Base-by-base conservation (phyloP, 495 filamentous ascomycete genomes). In the Tuber brumale region DNA sequence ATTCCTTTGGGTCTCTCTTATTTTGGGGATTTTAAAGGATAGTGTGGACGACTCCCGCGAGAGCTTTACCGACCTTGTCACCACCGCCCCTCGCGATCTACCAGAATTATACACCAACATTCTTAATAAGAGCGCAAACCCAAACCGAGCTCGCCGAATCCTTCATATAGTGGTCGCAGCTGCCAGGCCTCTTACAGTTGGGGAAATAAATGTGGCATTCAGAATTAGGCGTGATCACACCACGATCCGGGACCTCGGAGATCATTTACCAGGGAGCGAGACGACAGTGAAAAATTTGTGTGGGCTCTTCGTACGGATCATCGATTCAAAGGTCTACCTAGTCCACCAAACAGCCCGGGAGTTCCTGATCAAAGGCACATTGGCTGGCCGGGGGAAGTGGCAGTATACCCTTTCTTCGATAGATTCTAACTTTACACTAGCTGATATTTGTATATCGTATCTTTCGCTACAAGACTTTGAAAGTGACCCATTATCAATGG, bases 121-220 rank as follows among this genome's bases (percentile, higher is more conserved):
- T 41, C 81, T 86, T 43, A 35, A 48, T 70, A 80, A 77, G 71
- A 77, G 80, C 69, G 70, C 27, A 18, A 46, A 83, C 51, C 69
- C 61, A 1, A 70, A 74, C 44, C 70, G 19, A 42, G 83, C 79
- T 12, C 78, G 70, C 61, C 84, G 75, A 51, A 70, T 44, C 43
- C 43, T 44, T 0, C 43, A 44, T 44, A 44, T 44, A 1, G 43
- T 44, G 43, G 12, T 44, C 10, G 43, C 43, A 16, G 43, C 43
- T 14, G 43, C 43, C 10, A 44, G 43, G 43, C 43, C 43, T 2
- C 79, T 87, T 27, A 82, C 81, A 8, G 72, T 84, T 4, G 48
- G 69, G 12, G 85, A 87, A 78, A 82, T 86, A 76, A 82, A 83
- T 39, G 83, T 87, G 72, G 86, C 85, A 3, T 69, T 86, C 8